Conservation (phyloP, 768 basidiomycete genomes). For the Russula abietina region DNA sequence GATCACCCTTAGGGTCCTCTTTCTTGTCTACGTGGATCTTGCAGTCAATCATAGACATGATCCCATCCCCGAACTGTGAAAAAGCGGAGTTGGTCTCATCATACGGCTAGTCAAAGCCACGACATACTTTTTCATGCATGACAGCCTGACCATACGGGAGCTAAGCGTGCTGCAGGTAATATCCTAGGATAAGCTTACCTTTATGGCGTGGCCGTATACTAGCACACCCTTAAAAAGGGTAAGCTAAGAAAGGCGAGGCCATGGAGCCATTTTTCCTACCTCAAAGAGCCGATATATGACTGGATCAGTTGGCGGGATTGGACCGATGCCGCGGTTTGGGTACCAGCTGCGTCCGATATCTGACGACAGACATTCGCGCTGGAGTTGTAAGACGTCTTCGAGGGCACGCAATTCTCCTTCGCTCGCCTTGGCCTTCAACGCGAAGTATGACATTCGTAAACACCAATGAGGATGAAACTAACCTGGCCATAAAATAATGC, state of each 20-base stretch:
- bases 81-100: background rate
- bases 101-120: background rate
- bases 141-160: slow-evolving; percentile 41
- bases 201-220: slow-evolving; percentile 76
- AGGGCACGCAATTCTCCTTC: slow-evolving; percentile 52
- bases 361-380: slow-evolving; percentile 25
- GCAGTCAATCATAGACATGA: slow-evolving; percentile 88
- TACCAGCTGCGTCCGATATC: slow-evolving; percentile 63
- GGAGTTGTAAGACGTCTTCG: slow-evolving; percentile 44
- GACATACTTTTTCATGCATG: slow-evolving; percentile 65
- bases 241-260: background rate
- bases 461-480: background rate
- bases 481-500: slow-evolving; percentile 80
- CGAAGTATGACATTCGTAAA: background rate
- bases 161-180: background rate
- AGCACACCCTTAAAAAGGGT: slow-evolving; percentile 46
- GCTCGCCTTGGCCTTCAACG: slow-evolving; percentile 57
- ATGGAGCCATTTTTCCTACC: slow-evolving; percentile 34
- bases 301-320: slow-evolving; percentile 70
- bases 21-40: slow-evolving; percentile 62
- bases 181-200: slow-evolving; percentile 38
- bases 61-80: slow-evolving; percentile 72
- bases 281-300: slow-evolving; percentile 79
- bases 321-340: slow-evolving; percentile 66
- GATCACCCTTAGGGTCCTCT: slow-evolving; percentile 71